phyloP scores from a whole-genome alignment of 805 yeast species.

The Clavispora carvajalis region DNA sequence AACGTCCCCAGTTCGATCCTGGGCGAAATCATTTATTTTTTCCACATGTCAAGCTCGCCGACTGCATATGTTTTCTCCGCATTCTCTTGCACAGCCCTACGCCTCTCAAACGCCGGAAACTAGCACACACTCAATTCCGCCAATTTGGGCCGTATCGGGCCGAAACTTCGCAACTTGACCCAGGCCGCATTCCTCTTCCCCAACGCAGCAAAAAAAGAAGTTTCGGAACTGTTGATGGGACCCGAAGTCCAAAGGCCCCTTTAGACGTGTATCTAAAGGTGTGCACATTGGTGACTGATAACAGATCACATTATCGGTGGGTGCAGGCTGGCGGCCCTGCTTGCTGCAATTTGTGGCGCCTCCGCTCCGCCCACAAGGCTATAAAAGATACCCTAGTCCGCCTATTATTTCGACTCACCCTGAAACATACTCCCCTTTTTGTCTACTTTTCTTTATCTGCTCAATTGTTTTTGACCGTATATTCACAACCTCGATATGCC shows the following conservation, averaged over 20 bases:
- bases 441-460: background rate
- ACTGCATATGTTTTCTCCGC: background rate
- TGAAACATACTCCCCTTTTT: background rate
- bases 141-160: no score
- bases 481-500: conserved; percentile 5
- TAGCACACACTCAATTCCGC: no score
- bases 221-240: no score
- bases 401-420: no score
- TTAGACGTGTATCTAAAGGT: background rate
- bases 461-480: background rate
- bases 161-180: no score
- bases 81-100: background rate
- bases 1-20: conserved; percentile 99
- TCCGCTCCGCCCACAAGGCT: background rate
- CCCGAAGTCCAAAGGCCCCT: background rate
- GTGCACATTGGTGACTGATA: background rate
- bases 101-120: background rate
- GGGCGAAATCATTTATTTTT: conserved; percentile 79
- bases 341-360: background rate
- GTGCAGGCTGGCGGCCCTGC: no score
- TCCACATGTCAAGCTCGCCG: background rate
- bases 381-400: background rate
- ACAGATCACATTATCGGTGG: no score
- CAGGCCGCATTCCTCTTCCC: no score
- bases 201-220: no score